Evolutionary conservation across 192 early-diverging fungal species (phyloP).

Genomic region (Cetraspora pellucida): DNA sequence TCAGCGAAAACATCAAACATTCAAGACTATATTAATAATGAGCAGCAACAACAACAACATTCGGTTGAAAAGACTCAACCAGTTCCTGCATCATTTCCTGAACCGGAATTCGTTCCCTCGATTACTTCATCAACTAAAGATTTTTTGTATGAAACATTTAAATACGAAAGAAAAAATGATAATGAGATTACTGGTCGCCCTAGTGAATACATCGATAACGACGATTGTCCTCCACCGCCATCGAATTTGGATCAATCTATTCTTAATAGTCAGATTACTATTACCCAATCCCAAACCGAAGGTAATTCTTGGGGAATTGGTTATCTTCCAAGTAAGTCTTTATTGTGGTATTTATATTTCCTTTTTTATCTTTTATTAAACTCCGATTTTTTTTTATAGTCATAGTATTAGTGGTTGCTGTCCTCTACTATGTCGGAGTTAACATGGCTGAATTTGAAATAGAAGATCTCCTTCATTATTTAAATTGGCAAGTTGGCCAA

Average conservation of each 20-base stretch:
- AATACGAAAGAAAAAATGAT: not conserved
- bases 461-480: no score
- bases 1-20: not conserved
- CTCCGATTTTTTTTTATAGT: no score
- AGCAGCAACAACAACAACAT: not conserved
- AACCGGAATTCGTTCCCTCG: constrained; percentile 3
- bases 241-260: not conserved
- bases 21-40: not conserved
- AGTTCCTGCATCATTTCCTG: not conserved
- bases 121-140: not conserved
- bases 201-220: not conserved
- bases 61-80: no score
- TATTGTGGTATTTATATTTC: no score
- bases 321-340: no score
- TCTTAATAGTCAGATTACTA: not conserved
- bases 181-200: not conserved
- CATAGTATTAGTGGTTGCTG: no score
- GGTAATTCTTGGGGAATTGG: not conserved
- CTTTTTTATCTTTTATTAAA: no score
- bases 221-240: not conserved
- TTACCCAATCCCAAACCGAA: not conserved
- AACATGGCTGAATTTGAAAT: no score
- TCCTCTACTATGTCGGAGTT: no score
- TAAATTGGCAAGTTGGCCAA: no score
- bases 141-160: not conserved